Conservation (phyloP, 768 basidiomycete genomes). For the Trametes meyenii region DNA sequence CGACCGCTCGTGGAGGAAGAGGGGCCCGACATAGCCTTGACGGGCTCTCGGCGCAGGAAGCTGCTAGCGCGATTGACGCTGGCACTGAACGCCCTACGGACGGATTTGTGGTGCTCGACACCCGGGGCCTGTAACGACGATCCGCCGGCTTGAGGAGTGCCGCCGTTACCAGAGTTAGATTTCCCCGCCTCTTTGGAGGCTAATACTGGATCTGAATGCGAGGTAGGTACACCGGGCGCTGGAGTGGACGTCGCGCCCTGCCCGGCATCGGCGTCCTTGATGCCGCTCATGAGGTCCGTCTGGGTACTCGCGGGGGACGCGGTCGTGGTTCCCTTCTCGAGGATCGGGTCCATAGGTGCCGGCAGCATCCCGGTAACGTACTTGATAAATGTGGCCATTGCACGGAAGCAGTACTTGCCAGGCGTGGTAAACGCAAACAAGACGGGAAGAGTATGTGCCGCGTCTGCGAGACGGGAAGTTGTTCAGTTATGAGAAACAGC, state of each 20-base stretch:
- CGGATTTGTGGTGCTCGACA: neutral
- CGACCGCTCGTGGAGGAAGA: neutral
- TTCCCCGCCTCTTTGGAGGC: neutral
- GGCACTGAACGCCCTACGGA: slow-evolving; percentile 21
- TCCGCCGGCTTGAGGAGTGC: neutral
- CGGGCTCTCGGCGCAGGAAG: slow-evolving; percentile 9
- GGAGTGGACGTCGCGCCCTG: neutral
- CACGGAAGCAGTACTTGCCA: slow-evolving; percentile 79
- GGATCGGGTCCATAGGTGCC: slow-evolving; percentile 9
- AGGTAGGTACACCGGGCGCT: neutral
- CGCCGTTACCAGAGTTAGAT: neutral
- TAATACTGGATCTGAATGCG: neutral
- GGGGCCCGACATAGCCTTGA: neutral
- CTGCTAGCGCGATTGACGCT: slow-evolving; percentile 18
- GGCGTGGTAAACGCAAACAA: slow-evolving; percentile 78
- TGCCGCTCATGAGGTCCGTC: neutral
- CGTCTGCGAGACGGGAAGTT: slow-evolving; percentile 45
- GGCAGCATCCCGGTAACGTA: slow-evolving; percentile 57
- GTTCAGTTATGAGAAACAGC: neutral
- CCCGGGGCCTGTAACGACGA: neutral
- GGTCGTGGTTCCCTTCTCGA: slow-evolving; percentile 1
- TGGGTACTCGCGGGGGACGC: neutral
- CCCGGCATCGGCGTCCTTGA: neutral
- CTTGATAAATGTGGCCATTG: slow-evolving; percentile 71
- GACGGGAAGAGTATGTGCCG: slow-evolving; percentile 73